Evolutionary conservation across 345 rosid genomes (phyloP), one percentile per base, ranked within the genome.

Genomic region (Iberis pinnata): DNA sequence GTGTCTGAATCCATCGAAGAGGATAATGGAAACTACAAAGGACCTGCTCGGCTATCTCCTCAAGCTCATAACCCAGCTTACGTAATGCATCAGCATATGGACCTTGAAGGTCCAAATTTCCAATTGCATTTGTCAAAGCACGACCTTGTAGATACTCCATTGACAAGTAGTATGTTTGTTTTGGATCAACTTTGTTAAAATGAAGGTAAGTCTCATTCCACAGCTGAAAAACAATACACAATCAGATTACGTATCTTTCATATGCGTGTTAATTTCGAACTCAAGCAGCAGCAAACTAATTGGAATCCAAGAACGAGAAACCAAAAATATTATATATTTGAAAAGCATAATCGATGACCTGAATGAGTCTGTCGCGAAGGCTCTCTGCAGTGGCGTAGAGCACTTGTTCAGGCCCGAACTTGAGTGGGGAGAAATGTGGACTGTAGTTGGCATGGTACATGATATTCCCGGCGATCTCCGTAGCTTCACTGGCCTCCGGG

Each of bases 81-180:
- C 76, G 83, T 9, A 92, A 60, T 48, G 96, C 98, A 51, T 77
- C 83, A 41, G 84, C 88, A 68, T 92, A 84, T 10, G 95, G 88
- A 73, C 80, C 76, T 57, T 73, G 73, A 70, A 87, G 63, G 43
- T 72, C 72, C 38, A 92, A 75, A 52, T 80, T 92, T 37, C 98
- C 98, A 58, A 90, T 78, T 0, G 96, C 92, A 63, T 87, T 90
- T 3, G 79, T 84, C 78, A 90, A 71, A 61, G 96, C 85, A 44
- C 98, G 80, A 35, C 98, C 98, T 84, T 90, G 98, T 58, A 87
- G 98, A 70, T 75, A 90, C 59, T 90, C 96, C 98, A 90, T 90
- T 19, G 98, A 90, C 53, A 90, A 70, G 77, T 92, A 92, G 56
- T 92, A 92, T 0, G 92, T 88, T 69, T 92, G 98, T 53, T 92